Evolutionary conservation across 306 rosid genomes (phyloP).

Genomic region (Vicia faba): DNA sequence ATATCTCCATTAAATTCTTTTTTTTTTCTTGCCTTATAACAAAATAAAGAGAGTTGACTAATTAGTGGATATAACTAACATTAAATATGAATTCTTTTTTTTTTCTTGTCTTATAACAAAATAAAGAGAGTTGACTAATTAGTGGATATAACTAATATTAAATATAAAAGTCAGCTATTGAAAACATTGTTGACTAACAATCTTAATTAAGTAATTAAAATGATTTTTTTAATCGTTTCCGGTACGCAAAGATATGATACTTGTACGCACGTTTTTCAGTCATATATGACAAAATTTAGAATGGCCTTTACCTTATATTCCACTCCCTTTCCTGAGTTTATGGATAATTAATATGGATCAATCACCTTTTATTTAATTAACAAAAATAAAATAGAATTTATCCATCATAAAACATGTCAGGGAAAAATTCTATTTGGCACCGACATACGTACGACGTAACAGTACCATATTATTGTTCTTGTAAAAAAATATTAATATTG

Average conservation of each 20-base stretch:
- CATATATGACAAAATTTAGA: constrained; percentile 1
- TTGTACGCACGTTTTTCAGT: constrained; percentile 48
- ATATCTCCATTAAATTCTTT: no score
- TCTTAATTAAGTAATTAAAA: constrained; percentile 3
- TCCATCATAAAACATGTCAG: not conserved
- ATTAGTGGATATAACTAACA: constrained; percentile 9
- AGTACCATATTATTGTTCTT: not conserved
- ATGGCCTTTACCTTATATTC: not conserved
- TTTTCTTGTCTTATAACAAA: no score
- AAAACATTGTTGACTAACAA: constrained; percentile 24
- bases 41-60: constrained; percentile 1
- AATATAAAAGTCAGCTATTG: constrained; percentile 32
- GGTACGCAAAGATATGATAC: constrained; percentile 30
- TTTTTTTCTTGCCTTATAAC: no score
- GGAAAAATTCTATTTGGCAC: constrained; percentile 10
- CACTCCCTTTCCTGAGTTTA: not conserved
- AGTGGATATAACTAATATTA: constrained; percentile 22
- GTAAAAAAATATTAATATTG: constrained; percentile 25
- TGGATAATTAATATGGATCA: constrained; percentile 20
- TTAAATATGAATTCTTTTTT: constrained; percentile 8
- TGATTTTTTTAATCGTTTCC: constrained; percentile 4
- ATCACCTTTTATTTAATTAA: not conserved
- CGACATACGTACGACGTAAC: not conserved
- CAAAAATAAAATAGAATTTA: not conserved
- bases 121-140: constrained; percentile 5